phyloP scores from a whole-genome alignment of 2,329 filamentous ascomycete species.

The Chaetomiaceae sp. region DNA sequence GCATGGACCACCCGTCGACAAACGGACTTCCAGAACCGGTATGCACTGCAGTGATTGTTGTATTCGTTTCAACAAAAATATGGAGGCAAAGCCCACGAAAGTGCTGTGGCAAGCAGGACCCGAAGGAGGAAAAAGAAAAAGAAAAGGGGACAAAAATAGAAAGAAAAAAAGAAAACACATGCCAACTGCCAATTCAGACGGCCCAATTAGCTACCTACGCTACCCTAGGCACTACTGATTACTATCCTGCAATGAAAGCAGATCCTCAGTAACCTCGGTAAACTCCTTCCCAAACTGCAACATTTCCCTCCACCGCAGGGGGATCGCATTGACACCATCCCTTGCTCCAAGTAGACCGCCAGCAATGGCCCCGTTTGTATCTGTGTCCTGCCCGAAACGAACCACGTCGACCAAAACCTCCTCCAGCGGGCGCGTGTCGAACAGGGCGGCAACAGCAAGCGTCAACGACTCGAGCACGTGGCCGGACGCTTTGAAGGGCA shows the following conservation, averaged over 20 bases:
- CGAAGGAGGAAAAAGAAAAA: too few species aligned
- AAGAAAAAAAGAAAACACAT: too few species aligned
- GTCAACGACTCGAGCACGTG: conserved; percentile 41
- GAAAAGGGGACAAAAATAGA: too few species aligned
- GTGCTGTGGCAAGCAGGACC: too few species aligned
- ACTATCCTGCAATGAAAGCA: conserved; percentile 2
- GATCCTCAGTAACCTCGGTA: conserved; percentile 16
- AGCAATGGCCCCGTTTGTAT: conserved; percentile 44
- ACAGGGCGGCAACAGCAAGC: conserved; percentile 38
- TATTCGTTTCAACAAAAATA: too few species aligned
- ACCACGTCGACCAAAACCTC: conserved; percentile 44
- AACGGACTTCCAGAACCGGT: too few species aligned
- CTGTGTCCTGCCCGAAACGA: conserved; percentile 40
- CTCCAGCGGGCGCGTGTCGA: conserved; percentile 37
- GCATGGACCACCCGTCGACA: too few species aligned
- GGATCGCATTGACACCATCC: conserved; percentile 40
- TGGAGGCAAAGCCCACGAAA: too few species aligned
- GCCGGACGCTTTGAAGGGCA: conserved; percentile 33
- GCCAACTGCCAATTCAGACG: too few species aligned
- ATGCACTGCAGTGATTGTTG: too few species aligned
- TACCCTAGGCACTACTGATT: neutral
- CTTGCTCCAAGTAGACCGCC: conserved; percentile 42
- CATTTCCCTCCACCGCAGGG: conserved; percentile 35
- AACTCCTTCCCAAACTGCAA: conserved; percentile 40
- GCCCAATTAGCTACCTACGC: too few species aligned